Conservation (phyloP, 2,329 filamentous ascomycete species). For the Xylogone sp. region DNA sequence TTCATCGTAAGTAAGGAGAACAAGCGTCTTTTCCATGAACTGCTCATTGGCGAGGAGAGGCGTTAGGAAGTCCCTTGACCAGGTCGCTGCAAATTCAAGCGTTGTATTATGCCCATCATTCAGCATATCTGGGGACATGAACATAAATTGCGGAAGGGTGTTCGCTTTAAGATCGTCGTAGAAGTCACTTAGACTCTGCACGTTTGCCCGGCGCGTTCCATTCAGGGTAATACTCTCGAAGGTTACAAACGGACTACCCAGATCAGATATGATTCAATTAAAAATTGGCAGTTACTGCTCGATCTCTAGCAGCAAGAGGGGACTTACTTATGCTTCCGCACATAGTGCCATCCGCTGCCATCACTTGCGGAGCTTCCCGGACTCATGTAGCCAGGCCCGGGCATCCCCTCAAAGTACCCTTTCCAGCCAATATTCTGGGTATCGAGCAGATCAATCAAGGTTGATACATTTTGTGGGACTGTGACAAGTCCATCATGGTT, state of each 20-base stretch:
- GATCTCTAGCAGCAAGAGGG: background rate
- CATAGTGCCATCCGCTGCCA: conserved; percentile 31
- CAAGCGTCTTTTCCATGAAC: conserved; percentile 50
- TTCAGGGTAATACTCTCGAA: conserved; percentile 52
- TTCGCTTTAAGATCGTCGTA: conserved; percentile 51
- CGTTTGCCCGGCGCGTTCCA: conserved; percentile 46
- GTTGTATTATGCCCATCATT: conserved; percentile 61
- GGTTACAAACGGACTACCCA: conserved; percentile 37
- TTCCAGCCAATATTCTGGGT: conserved; percentile 36
- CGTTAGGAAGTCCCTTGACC: conserved; percentile 48
- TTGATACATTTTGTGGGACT: conserved; percentile 42
- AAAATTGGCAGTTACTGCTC: background rate
- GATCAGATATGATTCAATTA: background rate
- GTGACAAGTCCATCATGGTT: conserved; percentile 41
- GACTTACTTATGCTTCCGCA: conserved; percentile 27
- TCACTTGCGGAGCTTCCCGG: conserved; percentile 31
- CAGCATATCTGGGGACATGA: conserved; percentile 61
- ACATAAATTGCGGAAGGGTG: conserved; percentile 60
- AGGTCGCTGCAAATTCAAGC: conserved; percentile 46
- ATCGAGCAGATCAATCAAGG: conserved; percentile 43
- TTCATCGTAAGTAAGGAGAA: conserved; percentile 57
- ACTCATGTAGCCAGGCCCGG: conserved; percentile 44
- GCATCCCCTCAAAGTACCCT: conserved; percentile 43
- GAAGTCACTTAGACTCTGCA: conserved; percentile 62
- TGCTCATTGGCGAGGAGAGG: conserved; percentile 47